These are phyloP conservation scores for Aspergillus panamensis DNA, from an alignment of 495 filamentous ascomycete species.

Conservation along the genomic window DNA sequence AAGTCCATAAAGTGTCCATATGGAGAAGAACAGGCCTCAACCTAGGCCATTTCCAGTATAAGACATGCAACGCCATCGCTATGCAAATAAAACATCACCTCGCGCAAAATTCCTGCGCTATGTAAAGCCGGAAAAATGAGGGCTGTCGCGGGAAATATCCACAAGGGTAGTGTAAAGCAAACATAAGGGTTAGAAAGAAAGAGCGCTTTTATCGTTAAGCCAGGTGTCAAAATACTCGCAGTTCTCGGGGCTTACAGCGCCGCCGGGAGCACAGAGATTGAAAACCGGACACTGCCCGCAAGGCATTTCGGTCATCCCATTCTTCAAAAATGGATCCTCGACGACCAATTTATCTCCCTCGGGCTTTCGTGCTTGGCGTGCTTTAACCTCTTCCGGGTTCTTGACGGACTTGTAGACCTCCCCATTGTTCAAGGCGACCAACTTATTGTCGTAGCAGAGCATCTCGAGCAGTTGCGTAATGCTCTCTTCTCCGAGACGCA, in stretches of 20 bases:
- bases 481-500: conserved; percentile 64
- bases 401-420: conserved; percentile 50
- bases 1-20: conserved; percentile 9
- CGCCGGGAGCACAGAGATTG: conserved; percentile 80
- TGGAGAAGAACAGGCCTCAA: conserved; percentile 9
- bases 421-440: conserved; percentile 48
- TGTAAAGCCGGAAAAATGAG: conserved; percentile 12
- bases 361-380: conserved; percentile 40
- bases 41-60: conserved; percentile 21
- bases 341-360: conserved; percentile 28
- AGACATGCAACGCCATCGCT: conserved; percentile 41
- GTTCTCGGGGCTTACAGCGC: conserved; percentile 79
- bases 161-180: neutral
- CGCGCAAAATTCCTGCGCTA: conserved; percentile 11
- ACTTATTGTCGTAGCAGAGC: conserved; percentile 76
- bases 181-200: conserved; percentile 1
- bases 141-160: neutral
- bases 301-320: conserved; percentile 81
- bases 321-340: conserved; percentile 38
- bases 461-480: conserved; percentile 79
- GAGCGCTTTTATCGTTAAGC: conserved; percentile 42
- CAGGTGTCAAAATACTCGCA: conserved; percentile 90
- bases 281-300: conserved; percentile 96
- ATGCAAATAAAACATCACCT: conserved; percentile 30
- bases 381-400: conserved; percentile 38